phyloP scores from a whole-genome alignment of 257 asterid genomes.

The Solanum ahanhuiri region DNA sequence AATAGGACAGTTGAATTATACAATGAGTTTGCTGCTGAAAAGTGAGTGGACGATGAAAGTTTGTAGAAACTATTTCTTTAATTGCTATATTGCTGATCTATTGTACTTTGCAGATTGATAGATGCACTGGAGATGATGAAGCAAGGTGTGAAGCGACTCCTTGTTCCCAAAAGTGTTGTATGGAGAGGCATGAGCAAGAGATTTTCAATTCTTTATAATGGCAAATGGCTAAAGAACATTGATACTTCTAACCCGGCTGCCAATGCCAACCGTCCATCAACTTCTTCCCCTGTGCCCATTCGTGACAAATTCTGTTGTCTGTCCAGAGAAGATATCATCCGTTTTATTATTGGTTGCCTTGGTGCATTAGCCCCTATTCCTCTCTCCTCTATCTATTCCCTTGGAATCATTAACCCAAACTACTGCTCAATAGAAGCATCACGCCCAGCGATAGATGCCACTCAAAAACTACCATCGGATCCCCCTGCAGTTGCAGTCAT shows the following conservation, averaged over 20 bases:
- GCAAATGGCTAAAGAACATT: constrained; percentile 75
- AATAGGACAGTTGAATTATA: background rate
- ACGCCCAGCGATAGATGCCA: constrained; percentile 56
- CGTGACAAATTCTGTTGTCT: constrained; percentile 77
- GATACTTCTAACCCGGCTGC: constrained; percentile 29
- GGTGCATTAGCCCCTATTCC: constrained; percentile 98
- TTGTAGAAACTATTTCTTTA: background rate
- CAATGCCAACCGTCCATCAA: constrained; percentile 32
- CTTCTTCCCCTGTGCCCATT: constrained; percentile 43
- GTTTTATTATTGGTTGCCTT: constrained; percentile 89
- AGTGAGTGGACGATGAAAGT: background rate
- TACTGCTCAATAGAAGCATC: constrained; percentile 58
- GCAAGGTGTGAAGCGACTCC: constrained; percentile 86
- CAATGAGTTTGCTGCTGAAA: background rate
- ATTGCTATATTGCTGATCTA: background rate
- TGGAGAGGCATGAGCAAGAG: constrained; percentile 97
- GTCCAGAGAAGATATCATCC: constrained; percentile 86
- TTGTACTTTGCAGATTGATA: constrained; percentile 53
- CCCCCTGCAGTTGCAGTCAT: constrained; percentile 87
- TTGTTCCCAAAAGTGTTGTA: constrained; percentile 76
- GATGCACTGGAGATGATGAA: constrained; percentile 99
- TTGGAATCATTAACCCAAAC: constrained; percentile 60
- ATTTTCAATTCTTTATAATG: constrained; percentile 72
- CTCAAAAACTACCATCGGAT: constrained; percentile 45
- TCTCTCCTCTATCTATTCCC: constrained; percentile 69